phyloP scores from a whole-genome alignment of 225 moss, liverwort and hornwort species.

The Pseudisothecium myosuroides region DNA sequence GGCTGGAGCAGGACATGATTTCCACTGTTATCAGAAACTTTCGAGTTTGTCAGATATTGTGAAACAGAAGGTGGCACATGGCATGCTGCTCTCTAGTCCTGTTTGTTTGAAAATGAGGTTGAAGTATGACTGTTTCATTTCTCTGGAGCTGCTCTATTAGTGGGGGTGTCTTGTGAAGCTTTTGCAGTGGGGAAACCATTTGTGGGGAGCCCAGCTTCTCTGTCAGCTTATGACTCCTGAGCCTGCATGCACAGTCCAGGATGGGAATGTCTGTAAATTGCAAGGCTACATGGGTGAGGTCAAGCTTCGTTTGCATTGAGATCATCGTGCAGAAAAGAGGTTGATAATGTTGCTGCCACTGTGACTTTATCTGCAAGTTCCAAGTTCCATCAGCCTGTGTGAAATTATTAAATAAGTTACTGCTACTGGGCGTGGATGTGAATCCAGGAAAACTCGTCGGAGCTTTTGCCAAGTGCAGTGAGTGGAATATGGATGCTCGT shows the following conservation, averaged over 20 bases:
- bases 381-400: neutral
- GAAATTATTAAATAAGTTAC: neutral
- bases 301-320: neutral
- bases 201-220: neutral
- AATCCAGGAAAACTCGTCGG: neutral
- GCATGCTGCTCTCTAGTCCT: neutral
- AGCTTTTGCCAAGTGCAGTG: neutral
- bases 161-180: neutral
- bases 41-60: neutral
- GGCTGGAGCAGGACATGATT: too few relatives aligned
- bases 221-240: neutral
- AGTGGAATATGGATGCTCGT: too few relatives aligned
- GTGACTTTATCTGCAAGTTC: neutral
- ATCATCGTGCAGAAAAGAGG: neutral
- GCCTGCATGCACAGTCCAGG: neutral
- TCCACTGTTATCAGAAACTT: neutral
- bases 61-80: neutral
- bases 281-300: neutral
- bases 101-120: neutral
- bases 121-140: neutral
- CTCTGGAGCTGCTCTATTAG: neutral
- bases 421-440: neutral
- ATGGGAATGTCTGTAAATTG: neutral
- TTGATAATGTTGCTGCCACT: neutral
- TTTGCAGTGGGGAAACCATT: neutral